Evolutionary conservation across 2,329 filamentous ascomycete species (phyloP).

Genomic region (Tolypocladium nubicola): DNA sequence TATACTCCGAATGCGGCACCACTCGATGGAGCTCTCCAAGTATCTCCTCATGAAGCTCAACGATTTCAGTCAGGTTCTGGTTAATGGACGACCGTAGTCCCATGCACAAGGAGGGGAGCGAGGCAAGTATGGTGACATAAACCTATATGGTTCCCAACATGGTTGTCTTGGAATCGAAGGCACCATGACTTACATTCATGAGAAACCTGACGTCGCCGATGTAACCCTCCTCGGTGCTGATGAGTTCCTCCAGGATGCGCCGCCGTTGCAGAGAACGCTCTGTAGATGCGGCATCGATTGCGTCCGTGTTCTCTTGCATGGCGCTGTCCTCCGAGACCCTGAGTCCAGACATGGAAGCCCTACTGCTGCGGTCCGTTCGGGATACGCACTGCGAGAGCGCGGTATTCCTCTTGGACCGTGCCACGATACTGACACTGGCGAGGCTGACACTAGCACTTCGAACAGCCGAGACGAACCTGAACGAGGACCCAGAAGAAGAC

Average conservation of each 20-base stretch:
- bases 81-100: slow-evolving; percentile 64
- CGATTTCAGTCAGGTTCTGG: slow-evolving; percentile 66
- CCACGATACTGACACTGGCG: slow-evolving; percentile 58
- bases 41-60: slow-evolving; percentile 75
- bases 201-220: slow-evolving; percentile 79
- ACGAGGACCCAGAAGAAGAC: slow-evolving; percentile 63
- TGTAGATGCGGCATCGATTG: slow-evolving; percentile 57
- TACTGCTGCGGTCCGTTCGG: slow-evolving; percentile 51
- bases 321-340: slow-evolving; percentile 56
- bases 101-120: slow-evolving; percentile 54
- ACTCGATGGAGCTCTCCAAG: slow-evolving; percentile 61
- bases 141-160: slow-evolving; percentile 36
- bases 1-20: slow-evolving; percentile 59
- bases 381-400: slow-evolving; percentile 42
- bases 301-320: slow-evolving; percentile 42
- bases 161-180: not conserved
- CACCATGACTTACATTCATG: slow-evolving; percentile 54
- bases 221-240: slow-evolving; percentile 80
- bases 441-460: slow-evolving; percentile 75
- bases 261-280: slow-evolving; percentile 66
- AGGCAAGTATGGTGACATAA: slow-evolving; percentile 64
- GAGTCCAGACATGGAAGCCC: slow-evolving; percentile 46
- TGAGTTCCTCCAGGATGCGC: slow-evolving; percentile 73
- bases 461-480: slow-evolving; percentile 68
- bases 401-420: slow-evolving; percentile 45